Evolutionary conservation across 768 basidiomycete species (phyloP).

Genomic region (Rhodotorula toruloides): DNA sequence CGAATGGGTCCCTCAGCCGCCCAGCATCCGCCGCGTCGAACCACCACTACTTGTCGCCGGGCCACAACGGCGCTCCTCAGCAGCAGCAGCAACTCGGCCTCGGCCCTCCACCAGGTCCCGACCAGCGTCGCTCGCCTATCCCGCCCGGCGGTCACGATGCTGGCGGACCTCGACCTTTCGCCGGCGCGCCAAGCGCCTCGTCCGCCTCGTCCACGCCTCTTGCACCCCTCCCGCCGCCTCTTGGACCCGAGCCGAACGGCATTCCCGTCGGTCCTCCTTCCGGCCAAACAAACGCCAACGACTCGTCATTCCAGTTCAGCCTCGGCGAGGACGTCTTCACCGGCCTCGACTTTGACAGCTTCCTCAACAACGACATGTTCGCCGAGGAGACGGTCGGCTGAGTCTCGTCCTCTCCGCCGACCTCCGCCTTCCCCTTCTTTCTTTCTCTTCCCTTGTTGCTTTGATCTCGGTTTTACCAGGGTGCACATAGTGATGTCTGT

Average conservation of each 20-base stretch:
- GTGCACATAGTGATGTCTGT: no score
- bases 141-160: slow-evolving; percentile 1
- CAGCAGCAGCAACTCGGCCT: background rate
- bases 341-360: slow-evolving; percentile 30
- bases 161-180: slow-evolving; percentile 21
- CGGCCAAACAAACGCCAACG: background rate
- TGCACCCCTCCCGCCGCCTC: slow-evolving; percentile 1
- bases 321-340: slow-evolving; percentile 10
- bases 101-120: background rate
- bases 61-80: background rate
- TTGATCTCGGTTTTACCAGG: background rate
- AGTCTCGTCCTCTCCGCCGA: background rate
- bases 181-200: slow-evolving; percentile 9
- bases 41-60: slow-evolving; percentile 19
- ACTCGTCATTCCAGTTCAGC: slow-evolving; percentile 1
- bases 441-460: background rate
- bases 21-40: slow-evolving; percentile 32
- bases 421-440: background rate
- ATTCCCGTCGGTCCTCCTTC: background rate
- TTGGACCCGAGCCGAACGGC: background rate
- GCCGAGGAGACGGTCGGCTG: slow-evolving; percentile 20
- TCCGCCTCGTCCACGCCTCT: slow-evolving; percentile 11
- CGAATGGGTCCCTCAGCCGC: slow-evolving; percentile 27
- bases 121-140: background rate
- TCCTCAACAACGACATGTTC: slow-evolving; percentile 34